These are phyloP conservation scores for Mycena sp. DNA, from an alignment of 1,284 basidiomycete genomes.

Conservation along the genomic window DNA sequence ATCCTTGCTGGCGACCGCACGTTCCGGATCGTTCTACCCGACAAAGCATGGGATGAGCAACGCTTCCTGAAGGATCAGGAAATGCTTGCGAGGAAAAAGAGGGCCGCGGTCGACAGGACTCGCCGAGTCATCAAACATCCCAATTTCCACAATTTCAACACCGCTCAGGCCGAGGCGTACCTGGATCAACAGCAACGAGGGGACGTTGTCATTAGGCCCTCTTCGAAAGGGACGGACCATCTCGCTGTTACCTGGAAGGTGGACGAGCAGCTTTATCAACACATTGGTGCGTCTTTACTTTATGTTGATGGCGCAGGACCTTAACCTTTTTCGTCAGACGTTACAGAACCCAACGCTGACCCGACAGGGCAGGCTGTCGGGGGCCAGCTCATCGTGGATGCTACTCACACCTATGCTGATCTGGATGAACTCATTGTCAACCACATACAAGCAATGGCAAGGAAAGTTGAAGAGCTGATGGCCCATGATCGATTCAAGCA, in stretches of 20 bases:
- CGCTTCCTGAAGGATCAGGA: slow-evolving; percentile 79
- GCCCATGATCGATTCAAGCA: slow-evolving; percentile 96
- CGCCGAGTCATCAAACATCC: slow-evolving; percentile 97
- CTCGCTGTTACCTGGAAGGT: slow-evolving; percentile 99
- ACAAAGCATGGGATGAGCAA: slow-evolving; percentile 73
- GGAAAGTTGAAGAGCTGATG: slow-evolving; percentile 95
- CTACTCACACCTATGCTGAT: slow-evolving; percentile 90
- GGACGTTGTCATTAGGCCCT: slow-evolving; percentile 95
- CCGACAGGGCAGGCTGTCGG: slow-evolving; percentile 75
- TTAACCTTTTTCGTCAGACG: slow-evolving; percentile 63
- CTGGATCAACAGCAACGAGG: slow-evolving; percentile 92
- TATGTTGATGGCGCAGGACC: slow-evolving; percentile 18
- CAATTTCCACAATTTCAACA: slow-evolving; percentile 97
- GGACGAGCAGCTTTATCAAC: slow-evolving; percentile 95
- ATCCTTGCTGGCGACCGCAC: slow-evolving; percentile 74
- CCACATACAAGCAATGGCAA: slow-evolving; percentile 94
- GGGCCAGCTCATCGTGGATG: slow-evolving; percentile 83
- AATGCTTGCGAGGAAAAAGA: slow-evolving; percentile 84
- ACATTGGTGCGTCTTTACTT: slow-evolving; percentile 76
- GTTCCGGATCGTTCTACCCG: slow-evolving; percentile 54
- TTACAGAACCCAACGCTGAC: slow-evolving; percentile 86
- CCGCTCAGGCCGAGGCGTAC: slow-evolving; percentile 89
- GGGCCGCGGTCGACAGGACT: slow-evolving; percentile 79
- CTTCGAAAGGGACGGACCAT: slow-evolving; percentile 94
- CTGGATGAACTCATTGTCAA: slow-evolving; percentile 98